Conservation (phyloP, 495 filamentous ascomycete genomes). For the Talaromyces liani region DNA sequence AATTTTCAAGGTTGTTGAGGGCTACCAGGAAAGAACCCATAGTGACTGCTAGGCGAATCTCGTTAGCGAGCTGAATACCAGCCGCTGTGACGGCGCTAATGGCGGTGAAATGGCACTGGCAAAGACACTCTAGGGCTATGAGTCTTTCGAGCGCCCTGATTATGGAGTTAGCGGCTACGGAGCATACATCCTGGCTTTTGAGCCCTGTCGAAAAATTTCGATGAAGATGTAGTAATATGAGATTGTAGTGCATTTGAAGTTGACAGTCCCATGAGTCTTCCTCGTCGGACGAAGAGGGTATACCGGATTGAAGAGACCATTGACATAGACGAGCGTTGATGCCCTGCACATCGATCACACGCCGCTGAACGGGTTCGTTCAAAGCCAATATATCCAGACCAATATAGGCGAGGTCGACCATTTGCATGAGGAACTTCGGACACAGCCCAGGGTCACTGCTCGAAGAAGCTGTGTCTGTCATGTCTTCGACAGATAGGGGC, state of each 20-base stretch:
- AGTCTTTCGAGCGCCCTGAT: neutral
- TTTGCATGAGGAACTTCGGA: neutral
- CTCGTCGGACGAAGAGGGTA: neutral
- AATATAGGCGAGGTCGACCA: neutral
- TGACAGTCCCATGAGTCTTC: conserved; percentile 10
- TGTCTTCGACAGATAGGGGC: neutral
- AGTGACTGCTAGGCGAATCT: conserved; percentile 1
- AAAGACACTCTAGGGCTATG: neutral
- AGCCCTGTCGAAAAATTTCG: neutral
- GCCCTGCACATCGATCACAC: neutral
- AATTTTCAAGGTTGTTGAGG: neutral
- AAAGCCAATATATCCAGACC: neutral
- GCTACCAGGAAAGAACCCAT: neutral
- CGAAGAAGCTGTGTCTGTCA: neutral
- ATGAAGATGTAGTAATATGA: conserved; percentile 13
- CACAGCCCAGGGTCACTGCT: neutral
- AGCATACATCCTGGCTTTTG: neutral
- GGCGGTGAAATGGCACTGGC: conserved; percentile 12
- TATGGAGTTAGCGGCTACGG: neutral
- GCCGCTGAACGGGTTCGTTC: neutral
- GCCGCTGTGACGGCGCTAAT: conserved; percentile 9
- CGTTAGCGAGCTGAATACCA: neutral
- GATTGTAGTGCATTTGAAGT: conserved; percentile 16
- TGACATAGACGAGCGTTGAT: neutral
- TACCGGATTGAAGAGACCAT: neutral